Conservation (phyloP, 108 stramenopile genomes). For the Seminavis robusta region DNA sequence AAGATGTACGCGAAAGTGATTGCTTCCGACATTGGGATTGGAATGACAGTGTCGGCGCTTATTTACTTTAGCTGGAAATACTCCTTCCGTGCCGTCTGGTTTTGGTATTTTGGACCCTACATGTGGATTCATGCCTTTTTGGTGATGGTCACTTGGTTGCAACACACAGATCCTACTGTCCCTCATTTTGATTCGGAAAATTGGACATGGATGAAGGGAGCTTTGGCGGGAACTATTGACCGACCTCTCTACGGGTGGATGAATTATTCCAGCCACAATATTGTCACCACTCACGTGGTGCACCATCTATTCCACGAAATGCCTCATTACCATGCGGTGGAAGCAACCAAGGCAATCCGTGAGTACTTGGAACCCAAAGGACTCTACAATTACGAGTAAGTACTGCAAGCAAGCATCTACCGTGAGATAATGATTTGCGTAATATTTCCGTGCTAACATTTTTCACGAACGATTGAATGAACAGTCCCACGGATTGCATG, state of each 20-base stretch:
- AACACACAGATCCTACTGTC: slow-evolving; percentile 88
- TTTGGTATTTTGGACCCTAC: slow-evolving; percentile 82
- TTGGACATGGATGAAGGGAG: slow-evolving; percentile 87
- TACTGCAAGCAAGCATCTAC: no score
- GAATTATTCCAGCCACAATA: slow-evolving; percentile 81
- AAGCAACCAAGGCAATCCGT: slow-evolving; percentile 78
- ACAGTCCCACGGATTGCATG: no score
- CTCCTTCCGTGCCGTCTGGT: slow-evolving; percentile 49
- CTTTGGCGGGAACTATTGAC: slow-evolving; percentile 78
- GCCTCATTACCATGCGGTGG: slow-evolving; percentile 89
- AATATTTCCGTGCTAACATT: no score
- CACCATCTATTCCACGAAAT: slow-evolving; percentile 89
- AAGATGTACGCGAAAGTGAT: slow-evolving; percentile 51
- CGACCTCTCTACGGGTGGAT: slow-evolving; percentile 82
- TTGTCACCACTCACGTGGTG: slow-evolving; percentile 82
- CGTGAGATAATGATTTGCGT: no score
- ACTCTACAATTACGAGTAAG: slow-evolving; percentile 66
- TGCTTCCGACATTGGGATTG: slow-evolving; percentile 53
- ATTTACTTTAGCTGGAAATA: slow-evolving; percentile 26
- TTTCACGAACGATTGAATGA: no score
- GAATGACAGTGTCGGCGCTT: slow-evolving; percentile 38
- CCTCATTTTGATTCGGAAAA: slow-evolving; percentile 78
- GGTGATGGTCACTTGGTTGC: slow-evolving; percentile 88
- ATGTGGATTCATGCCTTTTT: slow-evolving; percentile 81
- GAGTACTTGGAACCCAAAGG: slow-evolving; percentile 41